Base-by-base conservation (phyloP, 345 rosid genomes). In the Xanthoceras sorbifolium region DNA sequence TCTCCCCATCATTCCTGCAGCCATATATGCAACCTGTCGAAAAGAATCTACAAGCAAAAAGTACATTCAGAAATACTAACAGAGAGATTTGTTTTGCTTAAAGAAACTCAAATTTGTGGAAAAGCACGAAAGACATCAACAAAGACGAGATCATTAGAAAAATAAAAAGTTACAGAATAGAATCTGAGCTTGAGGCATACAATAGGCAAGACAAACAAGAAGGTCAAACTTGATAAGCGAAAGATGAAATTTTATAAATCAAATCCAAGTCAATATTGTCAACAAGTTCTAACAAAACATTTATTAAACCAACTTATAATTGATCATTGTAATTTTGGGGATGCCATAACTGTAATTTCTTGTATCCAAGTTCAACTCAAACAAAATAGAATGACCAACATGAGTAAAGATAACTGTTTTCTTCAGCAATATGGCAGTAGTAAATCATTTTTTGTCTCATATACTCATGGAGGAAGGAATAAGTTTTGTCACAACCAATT, bases 11-110 rank as follows among this genome's bases (percentile, higher is more conserved):
- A 80, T 95, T 89, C 36, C 78, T 79, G 77, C 92, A 78, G 75
- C 98, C 99, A 77, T 95, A 95, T 69, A 93, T 78, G 76, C 96
- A 88, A 9, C 98, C 96, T 74, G 81, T 81, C 85, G 38, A 28
- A 69, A 95, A 90, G 77, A 93, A 80, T 62, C 99, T 95, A 87
- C 78, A 70, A 73, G 72, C 68, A 61, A 66, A 29, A 69, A 70
- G 38, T 26, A 46, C 46, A 76, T n/a, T 42, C 26, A 50, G 72
- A 73, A 52, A 76, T 55, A 34, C 8, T 64, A 40, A 34, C 44
- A 68, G 64, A 23, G 57, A 32, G 14, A 65, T 18, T 71, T 11
- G n/a, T 73, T 26, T 60, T 48, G 63, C 50, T 23, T 38, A 68
- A 20, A 26, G 54, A 25, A 44, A 20, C 20, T 29, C 34, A 59